Conservation (phyloP, 2,329 filamentous ascomycete species). For the Phoma herbarum region DNA sequence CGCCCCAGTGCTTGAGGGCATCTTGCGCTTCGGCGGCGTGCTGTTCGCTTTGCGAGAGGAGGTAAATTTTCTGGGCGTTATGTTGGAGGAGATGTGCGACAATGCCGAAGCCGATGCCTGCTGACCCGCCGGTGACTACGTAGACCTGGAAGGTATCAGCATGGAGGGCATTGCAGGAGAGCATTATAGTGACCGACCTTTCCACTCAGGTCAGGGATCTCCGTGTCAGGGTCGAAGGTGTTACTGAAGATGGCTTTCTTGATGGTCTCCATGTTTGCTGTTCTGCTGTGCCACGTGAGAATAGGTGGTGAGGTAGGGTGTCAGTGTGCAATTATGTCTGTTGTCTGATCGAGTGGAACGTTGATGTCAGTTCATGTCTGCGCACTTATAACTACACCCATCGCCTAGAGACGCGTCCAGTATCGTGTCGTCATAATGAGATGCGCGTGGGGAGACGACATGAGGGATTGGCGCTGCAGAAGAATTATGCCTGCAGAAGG, state of each 20-base stretch:
- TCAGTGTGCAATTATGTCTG: neutral
- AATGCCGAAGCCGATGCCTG: slow-evolving; percentile 63
- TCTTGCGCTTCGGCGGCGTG: slow-evolving; percentile 58
- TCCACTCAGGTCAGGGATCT: slow-evolving; percentile 53
- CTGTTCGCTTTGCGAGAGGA: slow-evolving; percentile 60
- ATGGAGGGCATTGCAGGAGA: no score
- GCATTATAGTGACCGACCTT: no score
- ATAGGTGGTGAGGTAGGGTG: neutral
- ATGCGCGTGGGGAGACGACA: neutral
- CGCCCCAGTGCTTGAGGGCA: slow-evolving; percentile 55
- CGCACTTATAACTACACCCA: slow-evolving; percentile 1
- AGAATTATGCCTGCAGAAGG: neutral
- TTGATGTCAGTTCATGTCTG: neutral
- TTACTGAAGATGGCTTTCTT: slow-evolving; percentile 37
- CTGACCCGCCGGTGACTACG: slow-evolving; percentile 59
- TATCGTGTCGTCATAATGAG: slow-evolving; percentile 23
- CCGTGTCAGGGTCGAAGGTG: slow-evolving; percentile 52
- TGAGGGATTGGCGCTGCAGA: slow-evolving; percentile 4
- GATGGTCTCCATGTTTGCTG: slow-evolving; percentile 9
- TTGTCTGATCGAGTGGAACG: neutral
- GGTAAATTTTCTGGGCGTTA: slow-evolving; percentile 57
- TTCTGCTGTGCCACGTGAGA: neutral
- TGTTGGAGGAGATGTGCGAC: slow-evolving; percentile 63
- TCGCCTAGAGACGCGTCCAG: slow-evolving; percentile 9
- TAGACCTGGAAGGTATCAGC: slow-evolving; percentile 47